Conservation (phyloP, 805 yeast genomes). For the Saccharomycopsis guyanensis region DNA sequence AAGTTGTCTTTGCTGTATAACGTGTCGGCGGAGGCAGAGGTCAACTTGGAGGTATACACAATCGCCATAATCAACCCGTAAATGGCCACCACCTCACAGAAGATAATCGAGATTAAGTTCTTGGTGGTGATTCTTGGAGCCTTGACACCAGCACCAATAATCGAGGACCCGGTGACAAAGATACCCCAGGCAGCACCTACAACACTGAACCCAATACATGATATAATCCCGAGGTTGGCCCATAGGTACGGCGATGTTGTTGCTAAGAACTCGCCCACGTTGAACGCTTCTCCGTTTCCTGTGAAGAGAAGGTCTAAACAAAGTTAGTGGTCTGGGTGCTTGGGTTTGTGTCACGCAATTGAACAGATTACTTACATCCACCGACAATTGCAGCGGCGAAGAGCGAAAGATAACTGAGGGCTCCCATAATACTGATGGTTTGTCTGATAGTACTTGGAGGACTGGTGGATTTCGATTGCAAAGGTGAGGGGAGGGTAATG, state of each 20-base stretch:
- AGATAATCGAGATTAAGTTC: conserved; percentile 91
- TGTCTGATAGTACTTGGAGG: no score
- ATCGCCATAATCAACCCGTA: conserved; percentile 97
- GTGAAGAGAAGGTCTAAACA: conserved; percentile 72
- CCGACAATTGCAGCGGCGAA: neutral
- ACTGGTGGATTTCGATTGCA: no score
- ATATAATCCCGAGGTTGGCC: conserved; percentile 86
- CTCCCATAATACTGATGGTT: neutral
- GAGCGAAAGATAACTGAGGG: neutral
- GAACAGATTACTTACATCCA: neutral
- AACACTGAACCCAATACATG: conserved; percentile 89
- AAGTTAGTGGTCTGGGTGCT: no score
- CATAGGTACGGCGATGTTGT: conserved; percentile 93
- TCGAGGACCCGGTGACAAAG: conserved; percentile 88
- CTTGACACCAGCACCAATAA: conserved; percentile 96
- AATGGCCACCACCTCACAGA: conserved; percentile 98
- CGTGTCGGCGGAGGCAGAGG: conserved; percentile 53
- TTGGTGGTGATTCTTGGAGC: conserved; percentile 97
- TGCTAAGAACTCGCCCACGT: conserved; percentile 81
- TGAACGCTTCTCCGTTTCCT: conserved; percentile 86
- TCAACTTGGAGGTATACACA: conserved; percentile 86
- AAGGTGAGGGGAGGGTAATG: no score
- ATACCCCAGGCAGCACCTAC: conserved; percentile 99
- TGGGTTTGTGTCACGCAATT: no score
- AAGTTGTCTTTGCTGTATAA: conserved; percentile 75